A percentile compares a stretch with the other conserved stretches of the same genome.
phyloP scores from a whole-genome alignment of 2,329 filamentous ascomycete species.

The Geosmithia flava region DNA sequence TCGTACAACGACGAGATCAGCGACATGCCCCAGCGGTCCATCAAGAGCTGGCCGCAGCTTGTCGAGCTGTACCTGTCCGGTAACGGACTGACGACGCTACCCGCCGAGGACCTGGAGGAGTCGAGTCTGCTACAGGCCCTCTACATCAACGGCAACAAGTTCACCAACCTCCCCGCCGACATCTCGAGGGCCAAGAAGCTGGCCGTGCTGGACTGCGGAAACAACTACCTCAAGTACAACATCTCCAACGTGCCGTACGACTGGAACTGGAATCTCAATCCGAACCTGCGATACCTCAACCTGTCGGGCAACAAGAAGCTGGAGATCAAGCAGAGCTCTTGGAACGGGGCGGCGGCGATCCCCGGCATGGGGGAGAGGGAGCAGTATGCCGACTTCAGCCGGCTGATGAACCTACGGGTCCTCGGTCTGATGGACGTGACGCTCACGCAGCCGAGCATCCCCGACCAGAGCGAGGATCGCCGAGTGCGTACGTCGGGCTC shows the following conservation, averaged over 20 bases:
- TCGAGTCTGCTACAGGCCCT: conserved; percentile 76
- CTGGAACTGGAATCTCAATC: conserved; percentile 99
- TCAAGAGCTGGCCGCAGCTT: conserved; percentile 81
- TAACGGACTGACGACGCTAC: conserved; percentile 83
- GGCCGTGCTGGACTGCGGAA: conserved; percentile 84
- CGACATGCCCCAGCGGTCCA: conserved; percentile 79
- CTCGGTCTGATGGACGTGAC: conserved; percentile 97
- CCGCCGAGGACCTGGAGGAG: conserved; percentile 88
- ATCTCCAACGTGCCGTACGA: conserved; percentile 98
- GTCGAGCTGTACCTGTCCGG: conserved; percentile 90
- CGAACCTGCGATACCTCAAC: conserved; percentile 87
- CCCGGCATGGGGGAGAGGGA: conserved; percentile 42
- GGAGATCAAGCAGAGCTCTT: conserved; percentile 63
- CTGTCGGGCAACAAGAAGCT: conserved; percentile 92
- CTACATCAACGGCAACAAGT: conserved; percentile 96
- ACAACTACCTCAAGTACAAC: conserved; percentile 94
- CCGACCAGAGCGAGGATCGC: conserved; percentile 88
- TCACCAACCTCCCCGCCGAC: conserved; percentile 90
- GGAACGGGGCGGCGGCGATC: conserved; percentile 6
- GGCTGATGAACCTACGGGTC: conserved; percentile 70
- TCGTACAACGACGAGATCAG: conserved; percentile 84
- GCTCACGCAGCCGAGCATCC: conserved; percentile 81
- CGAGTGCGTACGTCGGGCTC: conserved; percentile 97
- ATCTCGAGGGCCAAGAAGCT: conserved; percentile 84
- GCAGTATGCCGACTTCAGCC: conserved; percentile 76